Percentiles rank a stretch among this genome's conserved stretches.
These are phyloP conservation scores for Wickerhamiella kurtzmanii DNA, from an alignment of 805 yeast species.

Conservation along the genomic window DNA sequence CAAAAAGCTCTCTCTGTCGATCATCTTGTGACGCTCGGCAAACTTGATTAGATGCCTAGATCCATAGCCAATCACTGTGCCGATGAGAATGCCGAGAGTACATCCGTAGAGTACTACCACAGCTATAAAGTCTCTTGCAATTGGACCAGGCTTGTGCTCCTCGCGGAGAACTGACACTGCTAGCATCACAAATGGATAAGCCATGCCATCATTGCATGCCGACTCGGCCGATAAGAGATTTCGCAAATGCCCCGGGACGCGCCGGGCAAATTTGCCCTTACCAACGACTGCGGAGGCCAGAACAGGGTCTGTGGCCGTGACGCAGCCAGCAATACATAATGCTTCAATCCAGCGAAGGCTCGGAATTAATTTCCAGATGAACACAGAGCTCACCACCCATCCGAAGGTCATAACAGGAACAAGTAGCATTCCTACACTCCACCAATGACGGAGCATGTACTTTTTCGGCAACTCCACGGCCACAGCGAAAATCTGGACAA, in stretches of 20 bases:
- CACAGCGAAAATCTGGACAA: slow-evolving; percentile 84
- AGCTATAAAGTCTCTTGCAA: slow-evolving; percentile 68
- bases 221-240: slow-evolving; percentile 75
- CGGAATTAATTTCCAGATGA: slow-evolving; percentile 67
- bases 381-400: slow-evolving; percentile 71
- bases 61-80: slow-evolving; percentile 54
- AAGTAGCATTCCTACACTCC: slow-evolving; percentile 56
- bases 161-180: slow-evolving; percentile 57
- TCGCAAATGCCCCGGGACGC: slow-evolving; percentile 87
- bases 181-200: slow-evolving; percentile 72
- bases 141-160: slow-evolving; percentile 49
- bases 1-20: slow-evolving; percentile 80
- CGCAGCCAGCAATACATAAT: slow-evolving; percentile 67
- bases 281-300: slow-evolving; percentile 93
- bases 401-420: slow-evolving; percentile 85
- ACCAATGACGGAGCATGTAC: slow-evolving; percentile 76
- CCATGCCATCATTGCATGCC: slow-evolving; percentile 92
- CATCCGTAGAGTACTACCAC: slow-evolving; percentile 73
- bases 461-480: slow-evolving; percentile 87
- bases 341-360: slow-evolving; percentile 58
- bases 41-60: slow-evolving; percentile 59
- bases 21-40: slow-evolving; percentile 54
- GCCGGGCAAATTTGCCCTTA: slow-evolving; percentile 77
- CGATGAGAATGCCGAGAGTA: slow-evolving; percentile 61
- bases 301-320: slow-evolving; percentile 92